Evolutionary conservation across 495 filamentous ascomycete genomes (phyloP).

Genomic region (Pseudomonodictys pantanalensis): DNA sequence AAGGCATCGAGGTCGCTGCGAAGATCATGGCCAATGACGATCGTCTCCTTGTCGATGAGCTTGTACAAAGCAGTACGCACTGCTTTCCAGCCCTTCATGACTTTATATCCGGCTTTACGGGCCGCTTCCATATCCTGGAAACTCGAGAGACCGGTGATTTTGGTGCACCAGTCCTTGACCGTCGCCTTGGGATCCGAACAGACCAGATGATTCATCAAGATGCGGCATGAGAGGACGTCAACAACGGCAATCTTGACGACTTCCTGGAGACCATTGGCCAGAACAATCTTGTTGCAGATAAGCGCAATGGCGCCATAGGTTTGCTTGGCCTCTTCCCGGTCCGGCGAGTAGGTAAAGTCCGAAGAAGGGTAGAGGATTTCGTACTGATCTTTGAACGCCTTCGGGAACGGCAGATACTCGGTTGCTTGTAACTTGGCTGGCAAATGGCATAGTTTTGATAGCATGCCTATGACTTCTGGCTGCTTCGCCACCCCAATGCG

Average conservation of each 20-base stretch:
- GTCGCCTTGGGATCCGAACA: conserved; percentile 31
- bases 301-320: conserved; percentile 8
- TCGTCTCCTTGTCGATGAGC: conserved; percentile 45
- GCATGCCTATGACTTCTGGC: conserved; percentile 3
- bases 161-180: conserved; percentile 43
- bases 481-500: conserved; percentile 11
- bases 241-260: conserved; percentile 38
- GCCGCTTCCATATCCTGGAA: conserved; percentile 37
- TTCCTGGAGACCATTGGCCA: conserved; percentile 12
- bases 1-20: conserved; percentile 47
- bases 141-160: conserved; percentile 42
- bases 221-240: conserved; percentile 50
- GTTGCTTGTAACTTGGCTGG: conserved; percentile 9
- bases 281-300: conserved; percentile 15
- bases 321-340: not conserved
- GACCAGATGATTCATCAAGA: conserved; percentile 47
- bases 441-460: conserved; percentile 13
- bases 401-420: conserved; percentile 20
- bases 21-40: conserved; percentile 49
- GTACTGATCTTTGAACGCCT: conserved; percentile 13
- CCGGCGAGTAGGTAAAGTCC: conserved; percentile 20
- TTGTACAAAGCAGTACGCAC: conserved; percentile 45
- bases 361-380: not conserved
- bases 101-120: conserved; percentile 16
- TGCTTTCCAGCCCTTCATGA: conserved; percentile 43